Percentiles rank a stretch among this genome's conserved stretches.
Conservation (phyloP, 2,329 filamentous ascomycete species). For the Phialocephala subalpina region DNA sequence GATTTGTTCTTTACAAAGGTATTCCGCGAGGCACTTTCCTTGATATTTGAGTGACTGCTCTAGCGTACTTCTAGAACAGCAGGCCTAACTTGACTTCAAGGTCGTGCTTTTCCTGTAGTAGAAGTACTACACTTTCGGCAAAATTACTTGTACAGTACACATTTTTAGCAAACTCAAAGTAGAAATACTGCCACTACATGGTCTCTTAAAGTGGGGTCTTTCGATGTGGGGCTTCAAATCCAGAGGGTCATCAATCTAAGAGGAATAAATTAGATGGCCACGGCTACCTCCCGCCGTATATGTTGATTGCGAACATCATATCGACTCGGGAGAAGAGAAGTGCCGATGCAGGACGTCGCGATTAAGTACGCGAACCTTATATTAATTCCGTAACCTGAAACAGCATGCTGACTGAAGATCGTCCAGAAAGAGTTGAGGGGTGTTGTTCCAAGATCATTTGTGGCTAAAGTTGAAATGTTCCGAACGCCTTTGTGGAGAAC, state of each 20-base stretch:
- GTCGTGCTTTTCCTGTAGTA: no score
- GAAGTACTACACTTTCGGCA: no score
- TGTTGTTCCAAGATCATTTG: background rate
- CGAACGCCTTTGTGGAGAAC: slow-evolving; percentile 12
- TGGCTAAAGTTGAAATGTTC: slow-evolving; percentile 3
- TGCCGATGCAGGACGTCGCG: background rate
- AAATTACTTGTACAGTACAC: no score
- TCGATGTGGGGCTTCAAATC: background rate
- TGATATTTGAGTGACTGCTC: background rate
- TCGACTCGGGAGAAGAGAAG: background rate
- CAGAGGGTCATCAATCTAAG: background rate
- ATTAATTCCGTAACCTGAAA: slow-evolving; percentile 3
- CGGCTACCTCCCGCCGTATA: background rate
- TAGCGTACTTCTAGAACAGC: no score
- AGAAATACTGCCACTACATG: background rate
- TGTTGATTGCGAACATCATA: background rate
- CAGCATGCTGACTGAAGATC: background rate
- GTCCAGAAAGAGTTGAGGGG: background rate
- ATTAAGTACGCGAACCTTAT: background rate
- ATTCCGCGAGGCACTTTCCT: background rate
- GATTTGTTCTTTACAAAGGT: no score
- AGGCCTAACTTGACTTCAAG: no score
- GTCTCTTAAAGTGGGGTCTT: background rate
- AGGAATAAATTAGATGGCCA: background rate
- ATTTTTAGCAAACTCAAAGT: background rate